These are phyloP conservation scores for Fusarium pseudocircinatum DNA, from an alignment of 2,329 filamentous ascomycete genomes.

Conservation along the genomic window DNA sequence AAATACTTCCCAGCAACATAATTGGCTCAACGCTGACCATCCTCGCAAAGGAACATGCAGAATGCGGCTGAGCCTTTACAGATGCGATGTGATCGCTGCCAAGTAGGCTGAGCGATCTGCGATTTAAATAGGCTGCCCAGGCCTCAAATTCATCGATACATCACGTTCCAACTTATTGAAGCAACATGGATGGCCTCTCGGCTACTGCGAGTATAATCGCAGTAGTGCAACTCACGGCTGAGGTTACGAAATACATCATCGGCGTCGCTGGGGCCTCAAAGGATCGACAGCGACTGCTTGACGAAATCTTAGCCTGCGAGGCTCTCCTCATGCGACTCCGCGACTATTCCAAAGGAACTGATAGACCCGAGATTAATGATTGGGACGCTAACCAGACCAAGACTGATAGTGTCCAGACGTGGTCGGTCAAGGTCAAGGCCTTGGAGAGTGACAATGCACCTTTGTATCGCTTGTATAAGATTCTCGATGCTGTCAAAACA, in stretches of 20 bases:
- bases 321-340: constrained; percentile 2
- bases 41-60: neutral
- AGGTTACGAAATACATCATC: constrained; percentile 30
- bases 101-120: neutral
- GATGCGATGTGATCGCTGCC: neutral
- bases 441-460: constrained; percentile 33
- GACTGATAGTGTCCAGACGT: neutral
- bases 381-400: neutral
- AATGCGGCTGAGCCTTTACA: neutral
- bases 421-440: constrained; percentile 32
- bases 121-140: neutral
- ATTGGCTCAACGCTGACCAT: neutral
- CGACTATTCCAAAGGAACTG: neutral
- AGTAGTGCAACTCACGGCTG: constrained; percentile 28
- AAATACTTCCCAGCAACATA: neutral
- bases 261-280: constrained; percentile 20
- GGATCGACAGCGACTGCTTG: constrained; percentile 24
- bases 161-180: neutral
- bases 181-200: neutral
- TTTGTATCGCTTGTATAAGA: constrained; percentile 9
- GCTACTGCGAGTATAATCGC: constrained; percentile 34
- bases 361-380: neutral
- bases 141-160: neutral
- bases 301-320: constrained; percentile 31
- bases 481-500: constrained; percentile 12